These are phyloP conservation scores for Alnus rubra DNA, from an alignment of 306 rosid species.

Conservation along the genomic window DNA sequence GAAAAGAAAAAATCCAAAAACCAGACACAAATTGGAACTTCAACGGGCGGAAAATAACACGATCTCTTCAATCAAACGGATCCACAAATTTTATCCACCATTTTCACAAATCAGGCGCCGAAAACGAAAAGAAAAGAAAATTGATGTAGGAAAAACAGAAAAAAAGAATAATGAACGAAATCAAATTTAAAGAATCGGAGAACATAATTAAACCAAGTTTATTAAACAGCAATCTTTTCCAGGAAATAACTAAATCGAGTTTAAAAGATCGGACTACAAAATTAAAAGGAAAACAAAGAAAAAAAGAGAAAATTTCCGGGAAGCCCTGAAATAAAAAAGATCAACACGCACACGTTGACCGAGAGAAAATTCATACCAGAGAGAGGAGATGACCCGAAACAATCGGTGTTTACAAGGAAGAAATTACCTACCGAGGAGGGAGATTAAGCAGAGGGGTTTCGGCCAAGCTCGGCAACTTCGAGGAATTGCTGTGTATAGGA, in stretches of 20 bases:
- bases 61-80: neutral
- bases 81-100: neutral
- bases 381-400: neutral
- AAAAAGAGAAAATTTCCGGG: constrained; percentile 1
- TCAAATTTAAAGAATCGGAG: neutral
- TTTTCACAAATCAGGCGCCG: neutral
- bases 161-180: neutral
- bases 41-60: no score
- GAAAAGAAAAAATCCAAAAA: neutral
- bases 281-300: neutral
- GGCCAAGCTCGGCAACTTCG: constrained; percentile 15
- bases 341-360: neutral
- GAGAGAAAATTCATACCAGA: neutral
- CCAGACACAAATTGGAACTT: neutral
- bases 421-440: constrained; percentile 17
- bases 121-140: neutral
- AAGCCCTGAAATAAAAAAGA: constrained; percentile 11
- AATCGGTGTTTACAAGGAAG: neutral
- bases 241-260: no score
- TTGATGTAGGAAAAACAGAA: no score
- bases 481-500: neutral
- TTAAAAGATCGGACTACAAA: neutral
- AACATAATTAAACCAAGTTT: neutral
- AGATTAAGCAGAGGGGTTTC: neutral
- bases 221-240: no score